phyloP scores from a whole-genome alignment of 2,329 filamentous ascomycete genomes.

The Microdochium nivale region DNA sequence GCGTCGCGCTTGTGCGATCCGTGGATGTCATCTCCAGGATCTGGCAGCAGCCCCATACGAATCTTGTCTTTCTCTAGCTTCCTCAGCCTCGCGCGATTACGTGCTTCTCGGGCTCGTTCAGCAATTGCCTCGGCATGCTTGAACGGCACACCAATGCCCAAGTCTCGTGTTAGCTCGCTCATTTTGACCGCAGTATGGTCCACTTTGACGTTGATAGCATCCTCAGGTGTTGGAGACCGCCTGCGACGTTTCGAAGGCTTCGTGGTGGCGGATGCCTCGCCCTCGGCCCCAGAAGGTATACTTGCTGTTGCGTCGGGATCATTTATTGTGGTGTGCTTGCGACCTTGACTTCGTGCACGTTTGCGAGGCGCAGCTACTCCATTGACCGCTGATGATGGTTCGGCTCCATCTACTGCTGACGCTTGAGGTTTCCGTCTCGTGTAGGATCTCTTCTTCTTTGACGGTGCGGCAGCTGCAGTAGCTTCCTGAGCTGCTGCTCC shows the following conservation, averaged over 20 bases:
- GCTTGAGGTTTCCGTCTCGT: constrained; percentile 10
- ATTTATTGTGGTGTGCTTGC: background rate
- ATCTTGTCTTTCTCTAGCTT: constrained; percentile 27
- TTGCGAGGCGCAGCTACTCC: background rate
- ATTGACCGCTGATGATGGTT: constrained; percentile 7
- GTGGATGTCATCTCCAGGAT: constrained; percentile 9
- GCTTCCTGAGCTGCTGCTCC: background rate
- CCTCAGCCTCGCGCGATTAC: constrained; percentile 24
- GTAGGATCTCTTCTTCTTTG: constrained; percentile 21
- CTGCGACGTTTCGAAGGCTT: constrained; percentile 16
- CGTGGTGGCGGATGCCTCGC: constrained; percentile 10
- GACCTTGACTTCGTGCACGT: constrained; percentile 5
- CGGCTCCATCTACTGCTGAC: constrained; percentile 7
- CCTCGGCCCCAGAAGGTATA: constrained; percentile 13
- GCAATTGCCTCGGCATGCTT: constrained; percentile 66
- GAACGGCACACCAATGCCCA: constrained; percentile 66
- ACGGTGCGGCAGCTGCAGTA: constrained; percentile 8
- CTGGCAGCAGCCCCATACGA: constrained; percentile 13
- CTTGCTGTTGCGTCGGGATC: background rate
- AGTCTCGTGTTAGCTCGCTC: constrained; percentile 61
- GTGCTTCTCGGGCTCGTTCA: constrained; percentile 47
- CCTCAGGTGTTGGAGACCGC: constrained; percentile 51
- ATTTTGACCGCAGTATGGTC: constrained; percentile 62
- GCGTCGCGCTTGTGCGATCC: constrained; percentile 4
- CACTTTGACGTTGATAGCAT: constrained; percentile 53